Base-by-base conservation (phyloP, 2,329 filamentous ascomycete species). In the Tolypocladium ovalisporum region DNA sequence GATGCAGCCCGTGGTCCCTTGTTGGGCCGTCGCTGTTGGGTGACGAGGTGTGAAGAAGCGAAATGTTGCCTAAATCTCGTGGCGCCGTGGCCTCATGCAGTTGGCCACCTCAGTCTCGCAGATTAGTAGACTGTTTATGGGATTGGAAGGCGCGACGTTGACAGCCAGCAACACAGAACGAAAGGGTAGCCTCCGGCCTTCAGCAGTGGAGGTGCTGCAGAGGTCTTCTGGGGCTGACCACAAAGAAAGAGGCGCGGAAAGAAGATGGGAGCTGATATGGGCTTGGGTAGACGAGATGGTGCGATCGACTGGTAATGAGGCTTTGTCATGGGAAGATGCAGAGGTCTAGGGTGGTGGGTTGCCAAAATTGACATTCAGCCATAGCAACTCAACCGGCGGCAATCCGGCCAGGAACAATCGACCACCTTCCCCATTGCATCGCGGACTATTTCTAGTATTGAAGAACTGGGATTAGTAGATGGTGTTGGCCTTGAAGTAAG, bases 251-350 rank as follows among this genome's bases (percentile, higher is more conserved):
- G 32, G 51, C 51, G 51, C 55, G 55, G 51, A 15, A 57, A 19
- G 36, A n/a, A 57, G 36, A 52, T 51, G 55, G 39, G 22, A 36
- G 39, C 51, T 57, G 49, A 54, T 53, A 37, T 37, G 44, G 55
- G 55, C 29, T 34, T 8, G 15, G 4, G 27, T 19, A 32, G 44
- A 29, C 19, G 27, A n/a, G n/a, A 13, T n/a, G 13, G 27, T 19
- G 4, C 6, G 10, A 6, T 10, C 27, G n/a, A 15, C 24, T n/a
- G 44, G 27, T 6, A 3, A 29, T 27, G 27, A 17, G 8, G 19
- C 1, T 10, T 49, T 34, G 42, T 34, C 8, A 34, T 32, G 27
- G 17, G 3, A n/a, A 22, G 8, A 4, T 3, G 3, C 17, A 19
- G 13, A 29, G 6, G 42, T n/a, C n/a, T n/a, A n/a, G 27, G 42